These are phyloP conservation scores for Ogataea nonfermentans DNA, from an alignment of 805 yeast genomes.

Conservation along the genomic window DNA sequence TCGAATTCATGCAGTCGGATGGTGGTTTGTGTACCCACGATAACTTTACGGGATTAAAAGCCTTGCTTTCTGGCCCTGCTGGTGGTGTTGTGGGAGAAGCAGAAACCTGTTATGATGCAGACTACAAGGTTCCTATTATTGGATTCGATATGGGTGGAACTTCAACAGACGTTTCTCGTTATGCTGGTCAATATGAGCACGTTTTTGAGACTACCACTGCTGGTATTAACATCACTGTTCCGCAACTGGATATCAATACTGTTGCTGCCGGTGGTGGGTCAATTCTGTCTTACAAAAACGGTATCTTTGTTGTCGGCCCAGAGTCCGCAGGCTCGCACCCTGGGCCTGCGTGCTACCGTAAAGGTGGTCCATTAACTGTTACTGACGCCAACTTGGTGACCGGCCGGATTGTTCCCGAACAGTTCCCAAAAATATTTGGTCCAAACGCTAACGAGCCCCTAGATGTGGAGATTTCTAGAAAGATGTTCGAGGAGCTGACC, in stretches of 20 bases:
- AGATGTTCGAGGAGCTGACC: conserved; percentile 41
- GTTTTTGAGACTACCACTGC: conserved; percentile 35
- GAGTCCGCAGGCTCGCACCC: conserved; percentile 13
- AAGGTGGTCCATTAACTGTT: conserved; percentile 11
- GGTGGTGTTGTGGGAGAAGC: conserved; percentile 63
- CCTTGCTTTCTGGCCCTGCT: conserved; percentile 59
- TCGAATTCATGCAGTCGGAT: conserved; percentile 58
- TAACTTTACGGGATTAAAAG: conserved; percentile 51
- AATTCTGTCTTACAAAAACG: conserved; percentile 9
- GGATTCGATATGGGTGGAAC: conserved; percentile 42
- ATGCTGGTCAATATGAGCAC: conserved; percentile 31
- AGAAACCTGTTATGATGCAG: conserved; percentile 46
- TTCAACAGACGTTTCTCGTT: conserved; percentile 37
- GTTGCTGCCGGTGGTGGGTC: conserved; percentile 15
- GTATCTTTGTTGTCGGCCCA: conserved; percentile 11
- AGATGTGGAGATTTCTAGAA: conserved; percentile 9
- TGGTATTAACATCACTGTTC: conserved; percentile 36
- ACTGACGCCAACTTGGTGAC: conserved; percentile 11
- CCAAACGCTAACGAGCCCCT: conserved; percentile 10
- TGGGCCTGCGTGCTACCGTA: conserved; percentile 11
- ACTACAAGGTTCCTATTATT: conserved; percentile 25
- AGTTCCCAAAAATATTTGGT: conserved; percentile 11
- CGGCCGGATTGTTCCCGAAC: conserved; percentile 13
- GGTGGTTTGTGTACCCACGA: conserved; percentile 56
- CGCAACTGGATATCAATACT: conserved; percentile 33